Evolutionary conservation across 305 asterid genomes (phyloP).

Genomic region (Fraxinus velutina): DNA sequence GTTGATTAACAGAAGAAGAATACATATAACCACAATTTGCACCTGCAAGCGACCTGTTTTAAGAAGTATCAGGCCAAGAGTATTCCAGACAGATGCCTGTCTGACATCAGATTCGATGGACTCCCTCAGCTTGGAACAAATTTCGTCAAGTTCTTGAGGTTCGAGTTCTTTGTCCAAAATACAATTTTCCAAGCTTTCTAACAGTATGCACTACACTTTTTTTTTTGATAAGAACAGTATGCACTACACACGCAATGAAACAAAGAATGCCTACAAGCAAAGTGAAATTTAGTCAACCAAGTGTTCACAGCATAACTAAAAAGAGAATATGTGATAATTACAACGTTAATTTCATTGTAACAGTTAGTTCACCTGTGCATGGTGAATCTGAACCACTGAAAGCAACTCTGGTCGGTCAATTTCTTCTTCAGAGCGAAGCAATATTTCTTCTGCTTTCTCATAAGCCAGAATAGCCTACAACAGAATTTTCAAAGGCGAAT

Average conservation of each 20-base stretch:
- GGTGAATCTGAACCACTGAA: constrained; percentile 86
- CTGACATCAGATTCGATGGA: constrained; percentile 73
- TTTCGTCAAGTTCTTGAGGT: constrained; percentile 71
- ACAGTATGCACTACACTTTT: constrained; percentile 62
- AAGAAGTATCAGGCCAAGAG: constrained; percentile 76
- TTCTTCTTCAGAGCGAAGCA: constrained; percentile 90
- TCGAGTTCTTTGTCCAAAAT: constrained; percentile 69
- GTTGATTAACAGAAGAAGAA: constrained; percentile 13
- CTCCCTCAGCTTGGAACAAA: constrained; percentile 65
- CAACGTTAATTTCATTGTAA: constrained; percentile 15
- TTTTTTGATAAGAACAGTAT: too few species aligned
- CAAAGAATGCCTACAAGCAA: constrained; percentile 14
- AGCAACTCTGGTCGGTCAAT: constrained; percentile 95
- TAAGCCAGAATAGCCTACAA: constrained; percentile 76
- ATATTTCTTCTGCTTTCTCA: constrained; percentile 88
- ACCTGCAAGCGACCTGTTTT: constrained; percentile 89
- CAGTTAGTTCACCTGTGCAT: constrained; percentile 66
- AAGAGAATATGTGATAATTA: background rate
- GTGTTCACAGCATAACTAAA: background rate
- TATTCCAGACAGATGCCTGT: constrained; percentile 86
- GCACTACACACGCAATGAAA: constrained; percentile 13
- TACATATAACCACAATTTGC: constrained; percentile 21
- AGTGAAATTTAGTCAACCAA: constrained; percentile 5
- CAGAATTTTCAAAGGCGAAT: constrained; percentile 18
- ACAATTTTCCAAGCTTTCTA: constrained; percentile 72